phyloP scores from a whole-genome alignment of 345 rosid species.

The Sonneratia caseolaris region DNA sequence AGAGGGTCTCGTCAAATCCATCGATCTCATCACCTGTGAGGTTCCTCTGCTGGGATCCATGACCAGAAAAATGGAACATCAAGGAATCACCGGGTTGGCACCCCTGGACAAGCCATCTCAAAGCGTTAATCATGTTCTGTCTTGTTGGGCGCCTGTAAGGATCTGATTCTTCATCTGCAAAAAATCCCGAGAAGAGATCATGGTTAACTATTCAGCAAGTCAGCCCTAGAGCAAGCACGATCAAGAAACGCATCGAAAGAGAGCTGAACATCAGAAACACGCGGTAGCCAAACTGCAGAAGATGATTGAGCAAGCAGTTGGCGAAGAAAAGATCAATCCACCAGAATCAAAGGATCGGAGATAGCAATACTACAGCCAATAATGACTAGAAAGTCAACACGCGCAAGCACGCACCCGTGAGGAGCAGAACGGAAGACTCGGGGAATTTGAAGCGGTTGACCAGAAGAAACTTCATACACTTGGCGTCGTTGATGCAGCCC shows the following conservation, averaged over 20 bases:
- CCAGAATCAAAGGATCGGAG: background rate
- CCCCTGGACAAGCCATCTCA: constrained; percentile 64
- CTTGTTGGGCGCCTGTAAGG: constrained; percentile 52
- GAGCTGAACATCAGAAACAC: too few relatives aligned
- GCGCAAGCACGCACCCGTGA: constrained; percentile 23
- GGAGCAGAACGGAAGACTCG: constrained; percentile 70
- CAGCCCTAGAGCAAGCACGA: background rate
- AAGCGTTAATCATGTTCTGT: constrained; percentile 57
- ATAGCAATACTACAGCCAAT: too few relatives aligned
- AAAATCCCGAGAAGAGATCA: background rate
- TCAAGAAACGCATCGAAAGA: background rate
- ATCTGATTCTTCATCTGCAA: constrained; percentile 77
- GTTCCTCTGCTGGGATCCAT: constrained; percentile 67
- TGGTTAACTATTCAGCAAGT: background rate
- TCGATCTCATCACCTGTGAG: constrained; percentile 62
- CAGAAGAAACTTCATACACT: constrained; percentile 79
- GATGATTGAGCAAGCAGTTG: background rate
- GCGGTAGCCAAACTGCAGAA: too few relatives aligned
- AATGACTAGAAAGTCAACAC: background rate
- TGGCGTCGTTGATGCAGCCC: constrained; percentile 82
- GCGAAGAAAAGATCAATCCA: background rate
- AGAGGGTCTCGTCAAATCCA: constrained; percentile 84
- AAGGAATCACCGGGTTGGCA: constrained; percentile 76
- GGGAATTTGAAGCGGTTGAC: constrained; percentile 66
- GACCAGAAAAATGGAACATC: constrained; percentile 85